A percentile compares a stretch with the other conserved stretches of the same genome.
phyloP scores from a whole-genome alignment of 306 rosid genomes.

The Gleditsia sinensis region DNA sequence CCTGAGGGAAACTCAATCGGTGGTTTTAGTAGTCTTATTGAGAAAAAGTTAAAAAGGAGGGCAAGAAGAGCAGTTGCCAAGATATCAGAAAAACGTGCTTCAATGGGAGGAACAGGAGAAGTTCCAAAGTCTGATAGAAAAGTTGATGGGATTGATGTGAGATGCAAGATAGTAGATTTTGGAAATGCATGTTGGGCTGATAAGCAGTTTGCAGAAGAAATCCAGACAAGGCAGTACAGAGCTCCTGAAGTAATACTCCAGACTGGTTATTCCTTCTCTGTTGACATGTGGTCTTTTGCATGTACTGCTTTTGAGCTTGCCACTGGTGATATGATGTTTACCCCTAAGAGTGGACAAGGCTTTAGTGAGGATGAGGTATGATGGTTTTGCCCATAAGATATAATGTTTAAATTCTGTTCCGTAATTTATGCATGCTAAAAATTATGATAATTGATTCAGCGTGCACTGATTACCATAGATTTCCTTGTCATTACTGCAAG shows the following conservation, averaged over 20 bases:
- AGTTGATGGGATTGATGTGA: constrained; percentile 67
- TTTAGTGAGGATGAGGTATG: constrained; percentile 94
- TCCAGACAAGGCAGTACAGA: constrained; percentile 95
- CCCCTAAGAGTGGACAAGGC: constrained; percentile 81
- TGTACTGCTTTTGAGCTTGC: constrained; percentile 96
- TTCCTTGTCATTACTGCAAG: constrained; percentile 24
- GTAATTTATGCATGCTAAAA: constrained; percentile 13
- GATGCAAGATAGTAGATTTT: constrained; percentile 95
- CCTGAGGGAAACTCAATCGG: constrained; percentile 81
- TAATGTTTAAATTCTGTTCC: constrained; percentile 14
- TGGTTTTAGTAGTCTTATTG: constrained; percentile 67
- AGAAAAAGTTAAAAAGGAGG: constrained; percentile 81
- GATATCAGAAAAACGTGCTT: constrained; percentile 70
- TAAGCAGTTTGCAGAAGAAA: constrained; percentile 76
- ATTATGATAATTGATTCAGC: constrained; percentile 12
- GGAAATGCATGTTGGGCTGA: constrained; percentile 94
- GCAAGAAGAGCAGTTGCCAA: constrained; percentile 94
- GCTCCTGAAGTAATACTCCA: constrained; percentile 91
- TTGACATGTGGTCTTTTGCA: constrained; percentile 96
- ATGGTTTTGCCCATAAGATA: constrained; percentile 28
- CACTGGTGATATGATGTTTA: constrained; percentile 93
- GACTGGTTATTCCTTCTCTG: constrained; percentile 80
- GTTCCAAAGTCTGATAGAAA: constrained; percentile 57
- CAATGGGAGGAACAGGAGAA: constrained; percentile 68
- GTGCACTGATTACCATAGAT: constrained; percentile 9